Conservation (phyloP, 441 rosid species). For the Arabidopsis lyrata region DNA sequence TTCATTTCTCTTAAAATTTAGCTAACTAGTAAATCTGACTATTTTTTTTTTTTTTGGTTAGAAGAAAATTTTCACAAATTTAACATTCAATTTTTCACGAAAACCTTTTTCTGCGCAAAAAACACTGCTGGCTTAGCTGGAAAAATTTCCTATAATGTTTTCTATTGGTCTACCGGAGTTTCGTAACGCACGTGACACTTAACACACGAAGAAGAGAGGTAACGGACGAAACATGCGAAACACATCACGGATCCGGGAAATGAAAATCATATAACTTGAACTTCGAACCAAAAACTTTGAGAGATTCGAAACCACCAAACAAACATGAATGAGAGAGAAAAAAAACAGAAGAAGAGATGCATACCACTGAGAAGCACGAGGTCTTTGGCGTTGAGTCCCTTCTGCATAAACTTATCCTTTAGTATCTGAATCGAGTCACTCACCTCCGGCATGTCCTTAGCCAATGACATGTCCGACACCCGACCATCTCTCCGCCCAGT, state of each 20-base stretch:
- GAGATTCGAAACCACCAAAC: constrained; percentile 35
- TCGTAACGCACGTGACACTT: constrained; percentile 27
- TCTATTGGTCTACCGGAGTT: background rate
- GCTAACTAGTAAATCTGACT: background rate
- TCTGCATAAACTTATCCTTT: constrained; percentile 58
- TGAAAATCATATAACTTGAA: constrained; percentile 45
- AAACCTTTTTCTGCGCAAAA: background rate
- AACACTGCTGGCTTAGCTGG: background rate
- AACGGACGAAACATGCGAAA: constrained; percentile 25
- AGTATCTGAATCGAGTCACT: constrained; percentile 62
- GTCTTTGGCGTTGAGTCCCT: constrained; percentile 71
- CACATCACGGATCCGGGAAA: constrained; percentile 7
- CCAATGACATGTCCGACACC: constrained; percentile 55
- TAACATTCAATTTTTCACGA: background rate
- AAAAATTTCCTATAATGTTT: background rate
- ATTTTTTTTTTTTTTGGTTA: too few species aligned
- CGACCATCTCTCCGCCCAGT: constrained; percentile 83
- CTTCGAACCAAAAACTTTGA: constrained; percentile 44
- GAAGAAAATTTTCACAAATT: background rate
- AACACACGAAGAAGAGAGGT: constrained; percentile 7
- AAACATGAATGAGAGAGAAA: constrained; percentile 43
- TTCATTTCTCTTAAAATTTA: background rate
- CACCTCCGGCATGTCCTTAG: constrained; percentile 68
- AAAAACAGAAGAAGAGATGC: constrained; percentile 14
- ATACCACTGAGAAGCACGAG: constrained; percentile 72